Evolutionary conservation across 2,329 filamentous ascomycete genomes (phyloP), one percentile per base, ranked within the genome.

Genomic region (Fusarium euwallaceae): DNA sequence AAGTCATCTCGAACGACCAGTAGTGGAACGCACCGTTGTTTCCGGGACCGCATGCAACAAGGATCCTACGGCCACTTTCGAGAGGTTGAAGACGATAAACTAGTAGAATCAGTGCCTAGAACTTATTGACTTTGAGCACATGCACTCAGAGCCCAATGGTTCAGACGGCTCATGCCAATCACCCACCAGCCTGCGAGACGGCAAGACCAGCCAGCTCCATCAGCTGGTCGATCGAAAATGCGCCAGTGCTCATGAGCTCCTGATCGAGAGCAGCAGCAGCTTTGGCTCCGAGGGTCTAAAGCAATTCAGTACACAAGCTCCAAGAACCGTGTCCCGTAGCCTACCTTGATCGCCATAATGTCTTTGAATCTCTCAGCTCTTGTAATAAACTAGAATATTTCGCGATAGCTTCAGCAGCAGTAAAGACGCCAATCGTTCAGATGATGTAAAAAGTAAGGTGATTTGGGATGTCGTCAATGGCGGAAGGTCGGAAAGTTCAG

Each of bases 121-220:
- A 36, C 32, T 27, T n/a, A 16, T 37, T 8, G 32, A 29, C 24
- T 45, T 12, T n/a, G 41, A 61, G 61, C 20, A 20, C 39, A 37
- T 48, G 9, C 11, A 36, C 16, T 14, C 55, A n/a, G 27, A 56
- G 45, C 10, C 10, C 9, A 22, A 51, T 14, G 22, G 29, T 55
- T 43, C 9, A 48, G 22, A 14, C 51, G 16, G 27, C 34, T 27
- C 20, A 36, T 14, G 24, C 27, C 12, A 36, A 32, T 22, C 43
- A 73, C 86, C 68, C 81, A 95, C 95, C 92, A 61, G 93, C 95
- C 87, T 98, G 95, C 14, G 96, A 96, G 29, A 98, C 95, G 1
- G 95, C 95, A 1, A 99, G 88, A 0, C 97, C 97, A 51, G 97
- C 97, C 9, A 99, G 86, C 82, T 98, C 97, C 97, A 99, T 98